These are phyloP conservation scores for Solanum bukasovii DNA, from an alignment of 257 asterid genomes.

Conservation along the genomic window DNA sequence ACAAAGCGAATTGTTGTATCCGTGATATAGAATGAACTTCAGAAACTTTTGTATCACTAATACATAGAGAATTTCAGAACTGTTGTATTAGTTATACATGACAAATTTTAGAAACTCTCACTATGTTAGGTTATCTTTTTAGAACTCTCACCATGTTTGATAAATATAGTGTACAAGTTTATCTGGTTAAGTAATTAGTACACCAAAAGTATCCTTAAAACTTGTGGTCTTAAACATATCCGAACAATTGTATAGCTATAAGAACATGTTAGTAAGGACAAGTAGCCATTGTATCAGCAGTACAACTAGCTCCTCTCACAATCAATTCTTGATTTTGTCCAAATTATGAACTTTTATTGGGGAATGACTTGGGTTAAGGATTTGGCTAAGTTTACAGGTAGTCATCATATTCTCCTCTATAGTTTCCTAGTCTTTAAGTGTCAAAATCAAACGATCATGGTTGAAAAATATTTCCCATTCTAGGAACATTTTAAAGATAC, in stretches of 20 bases:
- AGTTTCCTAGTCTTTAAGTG: neutral
- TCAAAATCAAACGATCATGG: neutral
- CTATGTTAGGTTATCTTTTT: neutral
- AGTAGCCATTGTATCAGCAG: neutral
- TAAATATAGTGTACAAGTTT: neutral
- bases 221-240: neutral
- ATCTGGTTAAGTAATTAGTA: neutral
- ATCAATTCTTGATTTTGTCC: neutral
- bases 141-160: neutral
- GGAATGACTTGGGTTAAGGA: neutral
- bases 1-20: neutral
- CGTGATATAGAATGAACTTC: neutral
- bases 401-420: neutral
- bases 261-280: neutral
- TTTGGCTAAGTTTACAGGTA: neutral
- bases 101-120: neutral
- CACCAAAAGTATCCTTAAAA: neutral
- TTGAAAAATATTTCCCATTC: neutral
- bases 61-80: neutral
- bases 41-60: too few species aligned
- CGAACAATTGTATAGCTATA: neutral
- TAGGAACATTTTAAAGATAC: neutral
- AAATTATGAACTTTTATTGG: neutral
- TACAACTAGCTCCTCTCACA: too few species aligned
- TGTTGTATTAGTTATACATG: neutral